A percentile compares a stretch with the other conserved stretches of the same genome.
Conservation (phyloP, 2,329 filamentous ascomycete species). For the Aspergillus arachidicola region DNA sequence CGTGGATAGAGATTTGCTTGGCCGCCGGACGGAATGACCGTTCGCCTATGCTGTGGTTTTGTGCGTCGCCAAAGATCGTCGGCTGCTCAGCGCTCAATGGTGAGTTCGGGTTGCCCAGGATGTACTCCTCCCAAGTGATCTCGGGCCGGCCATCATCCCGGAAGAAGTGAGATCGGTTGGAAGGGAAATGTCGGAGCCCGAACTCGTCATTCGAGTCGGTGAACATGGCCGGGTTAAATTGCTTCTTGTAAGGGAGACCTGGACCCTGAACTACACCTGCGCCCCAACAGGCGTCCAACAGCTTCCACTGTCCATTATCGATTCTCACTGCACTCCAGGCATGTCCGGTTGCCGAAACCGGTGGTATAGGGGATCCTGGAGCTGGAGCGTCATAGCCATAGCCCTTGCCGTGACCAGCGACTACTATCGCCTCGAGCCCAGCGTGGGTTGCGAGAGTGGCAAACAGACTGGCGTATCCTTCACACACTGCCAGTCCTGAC, state of each 20-base stretch:
- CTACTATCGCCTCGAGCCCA: conserved; percentile 74
- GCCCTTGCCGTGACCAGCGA: conserved; percentile 84
- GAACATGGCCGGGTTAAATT: conserved; percentile 67
- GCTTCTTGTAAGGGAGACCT: conserved; percentile 63
- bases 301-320: conserved; percentile 85
- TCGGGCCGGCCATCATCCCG: conserved; percentile 67
- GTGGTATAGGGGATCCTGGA: conserved; percentile 67
- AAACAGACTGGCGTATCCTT: conserved; percentile 86
- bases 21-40: conserved; percentile 64
- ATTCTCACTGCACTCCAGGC: conserved; percentile 94
- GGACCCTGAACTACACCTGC: conserved; percentile 67
- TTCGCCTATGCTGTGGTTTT: conserved; percentile 54
- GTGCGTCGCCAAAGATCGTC: conserved; percentile 50
- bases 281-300: conserved; percentile 92
- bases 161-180: conserved; percentile 69
- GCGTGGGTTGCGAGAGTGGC: conserved; percentile 75
- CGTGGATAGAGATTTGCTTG: conserved; percentile 63
- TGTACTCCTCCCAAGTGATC: conserved; percentile 80
- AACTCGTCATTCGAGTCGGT: conserved; percentile 76
- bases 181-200: conserved; percentile 77
- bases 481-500: conserved; percentile 82
- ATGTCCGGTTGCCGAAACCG: conserved; percentile 63
- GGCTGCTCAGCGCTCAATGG: conserved; percentile 47
- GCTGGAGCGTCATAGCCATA: conserved; percentile 68
- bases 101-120: conserved; percentile 60